Percentiles rank a stretch among this genome's conserved stretches.
phyloP scores from a whole-genome alignment of 257 asterid genomes.

The Paulownia fortunei region DNA sequence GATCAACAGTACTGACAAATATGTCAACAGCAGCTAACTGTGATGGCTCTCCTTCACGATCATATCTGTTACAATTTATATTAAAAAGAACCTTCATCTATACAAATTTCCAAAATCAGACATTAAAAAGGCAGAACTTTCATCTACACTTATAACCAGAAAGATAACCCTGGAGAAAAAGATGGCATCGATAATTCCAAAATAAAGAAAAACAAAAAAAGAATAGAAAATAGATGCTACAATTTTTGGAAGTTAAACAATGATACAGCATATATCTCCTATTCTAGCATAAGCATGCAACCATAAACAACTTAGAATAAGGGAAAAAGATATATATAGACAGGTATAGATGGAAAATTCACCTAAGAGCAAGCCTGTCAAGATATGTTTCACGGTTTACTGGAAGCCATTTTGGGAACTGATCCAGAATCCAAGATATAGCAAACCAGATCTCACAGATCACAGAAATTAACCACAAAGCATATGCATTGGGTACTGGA shows the following conservation, averaged over 20 bases:
- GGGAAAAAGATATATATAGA: background rate
- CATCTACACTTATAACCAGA: background rate
- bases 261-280: background rate
- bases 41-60: slow-evolving; percentile 87
- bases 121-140: background rate
- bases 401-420: slow-evolving; percentile 93
- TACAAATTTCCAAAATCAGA: background rate
- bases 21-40: slow-evolving; percentile 89
- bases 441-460: slow-evolving; percentile 95
- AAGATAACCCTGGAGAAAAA: background rate
- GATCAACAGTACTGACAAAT: slow-evolving; percentile 91
- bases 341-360: slow-evolving; percentile 9
- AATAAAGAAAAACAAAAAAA: background rate
- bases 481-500: slow-evolving; percentile 77
- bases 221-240: background rate
- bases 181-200: background rate
- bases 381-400: slow-evolving; percentile 86
- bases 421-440: slow-evolving; percentile 86
- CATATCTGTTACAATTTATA: slow-evolving; percentile 56
- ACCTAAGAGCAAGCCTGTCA: slow-evolving; percentile 84
- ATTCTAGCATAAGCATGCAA: slow-evolving; percentile 1
- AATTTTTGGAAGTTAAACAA: slow-evolving; percentile 11
- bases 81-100: background rate
- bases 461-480: slow-evolving; percentile 80
- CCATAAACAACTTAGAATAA: background rate